These are phyloP conservation scores for Crithidia thermophila DNA, from an alignment of 208 protist species.

Conservation along the genomic window DNA sequence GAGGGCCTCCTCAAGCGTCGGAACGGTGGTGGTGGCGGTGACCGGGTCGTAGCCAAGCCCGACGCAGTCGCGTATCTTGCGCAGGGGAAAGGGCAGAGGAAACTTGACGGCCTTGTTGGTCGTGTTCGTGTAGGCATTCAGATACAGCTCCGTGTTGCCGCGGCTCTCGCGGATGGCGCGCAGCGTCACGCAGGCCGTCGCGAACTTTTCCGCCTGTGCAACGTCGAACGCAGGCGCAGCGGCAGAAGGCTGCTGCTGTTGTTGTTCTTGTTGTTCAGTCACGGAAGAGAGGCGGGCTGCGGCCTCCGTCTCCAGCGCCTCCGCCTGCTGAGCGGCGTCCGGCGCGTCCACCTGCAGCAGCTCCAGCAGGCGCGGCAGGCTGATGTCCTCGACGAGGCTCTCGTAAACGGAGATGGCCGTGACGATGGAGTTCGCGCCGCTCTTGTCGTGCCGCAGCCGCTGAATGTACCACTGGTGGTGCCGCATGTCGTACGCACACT, in stretches of 20 bases:
- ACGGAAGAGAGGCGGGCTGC: no score
- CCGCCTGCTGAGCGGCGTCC: not conserved
- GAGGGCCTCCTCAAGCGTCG: slow-evolving; percentile 49
- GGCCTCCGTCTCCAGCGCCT: slow-evolving; percentile 19
- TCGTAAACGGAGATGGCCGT: slow-evolving; percentile 84
- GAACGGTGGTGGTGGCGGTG: not conserved
- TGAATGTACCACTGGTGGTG: slow-evolving; percentile 62
- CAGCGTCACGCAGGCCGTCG: slow-evolving; percentile 54
- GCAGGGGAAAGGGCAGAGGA: slow-evolving; percentile 60
- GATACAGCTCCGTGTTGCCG: slow-evolving; percentile 35
- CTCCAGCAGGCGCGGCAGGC: slow-evolving; percentile 38
- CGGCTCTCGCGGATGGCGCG: slow-evolving; percentile 42
- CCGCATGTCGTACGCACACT: slow-evolving; percentile 60
- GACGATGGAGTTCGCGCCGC: slow-evolving; percentile 77
- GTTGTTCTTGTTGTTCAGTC: no score
- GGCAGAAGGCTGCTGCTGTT: not conserved
- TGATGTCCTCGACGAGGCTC: slow-evolving; percentile 71
- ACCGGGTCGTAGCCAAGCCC: slow-evolving; percentile 43
- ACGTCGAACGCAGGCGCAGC: not conserved
- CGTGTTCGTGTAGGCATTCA: slow-evolving; percentile 56
- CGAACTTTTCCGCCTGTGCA: slow-evolving; percentile 17
- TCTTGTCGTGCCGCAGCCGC: slow-evolving; percentile 64
- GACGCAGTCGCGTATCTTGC: slow-evolving; percentile 63
- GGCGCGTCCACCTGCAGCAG: slow-evolving; percentile 19
- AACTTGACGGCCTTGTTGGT: slow-evolving; percentile 42